These are phyloP conservation scores for Macrotyloma uniflorum DNA, from an alignment of 306 rosid species.

Conservation along the genomic window DNA sequence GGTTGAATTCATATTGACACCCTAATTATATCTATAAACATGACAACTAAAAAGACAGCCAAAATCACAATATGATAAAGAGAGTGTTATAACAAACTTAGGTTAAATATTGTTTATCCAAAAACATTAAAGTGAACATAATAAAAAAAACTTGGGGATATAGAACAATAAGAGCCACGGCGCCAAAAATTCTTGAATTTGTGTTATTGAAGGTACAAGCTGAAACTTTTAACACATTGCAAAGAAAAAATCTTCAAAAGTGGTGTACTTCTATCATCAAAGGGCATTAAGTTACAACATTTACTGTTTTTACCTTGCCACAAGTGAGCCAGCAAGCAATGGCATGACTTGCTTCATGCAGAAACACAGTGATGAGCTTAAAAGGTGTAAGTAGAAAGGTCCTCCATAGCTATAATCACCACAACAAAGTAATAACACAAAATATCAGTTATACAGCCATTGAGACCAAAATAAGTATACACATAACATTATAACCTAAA, in stretches of 20 bases:
- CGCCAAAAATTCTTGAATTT: constrained; percentile 19
- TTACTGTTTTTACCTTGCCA: constrained; percentile 65
- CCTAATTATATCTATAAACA: constrained; percentile 2
- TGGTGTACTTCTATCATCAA: constrained; percentile 27
- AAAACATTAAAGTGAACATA: neutral
- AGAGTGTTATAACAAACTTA: neutral
- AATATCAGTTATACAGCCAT: constrained; percentile 25
- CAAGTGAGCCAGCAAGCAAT: constrained; percentile 94
- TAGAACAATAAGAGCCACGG: constrained; percentile 5
- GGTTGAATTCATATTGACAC: too few species aligned
- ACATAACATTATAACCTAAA: neutral
- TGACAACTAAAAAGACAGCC: too few species aligned
- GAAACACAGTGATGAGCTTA: constrained; percentile 95
- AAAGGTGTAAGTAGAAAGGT: constrained; percentile 84
- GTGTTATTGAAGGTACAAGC: constrained; percentile 11
- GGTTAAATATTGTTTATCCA: neutral
- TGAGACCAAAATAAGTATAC: constrained; percentile 24
- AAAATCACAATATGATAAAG: constrained; percentile 2
- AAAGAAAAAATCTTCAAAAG: neutral
- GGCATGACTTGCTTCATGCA: constrained; percentile 96
- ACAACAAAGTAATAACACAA: constrained; percentile 43
- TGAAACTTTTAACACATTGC: constrained; percentile 11
- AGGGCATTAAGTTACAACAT: constrained; percentile 24
- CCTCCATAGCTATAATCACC: constrained; percentile 80
- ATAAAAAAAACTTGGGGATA: constrained; percentile 23